phyloP scores from a whole-genome alignment of 805 yeast species.

The Kluyveromyces starmeri region DNA sequence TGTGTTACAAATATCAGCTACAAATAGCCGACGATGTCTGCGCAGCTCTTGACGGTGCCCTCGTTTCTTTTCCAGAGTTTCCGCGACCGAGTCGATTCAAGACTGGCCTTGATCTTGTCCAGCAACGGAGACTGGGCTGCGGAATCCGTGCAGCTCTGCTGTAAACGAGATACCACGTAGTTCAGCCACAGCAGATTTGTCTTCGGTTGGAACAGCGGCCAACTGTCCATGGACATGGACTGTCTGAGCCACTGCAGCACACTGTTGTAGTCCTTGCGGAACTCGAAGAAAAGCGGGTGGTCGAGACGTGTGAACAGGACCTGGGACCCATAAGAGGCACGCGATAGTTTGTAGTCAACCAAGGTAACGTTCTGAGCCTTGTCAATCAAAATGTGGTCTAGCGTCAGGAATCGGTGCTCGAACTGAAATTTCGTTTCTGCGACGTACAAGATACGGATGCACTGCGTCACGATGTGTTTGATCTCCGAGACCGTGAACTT shows the following conservation, averaged over 20 bases:
- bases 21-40: constrained; percentile 14
- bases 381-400: constrained; percentile 52
- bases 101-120: constrained; percentile 23
- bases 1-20: too few relatives aligned
- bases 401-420: constrained; percentile 65
- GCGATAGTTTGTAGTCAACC: constrained; percentile 49
- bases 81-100: constrained; percentile 16
- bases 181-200: constrained; percentile 62
- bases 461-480: constrained; percentile 23
- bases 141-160: constrained; percentile 23
- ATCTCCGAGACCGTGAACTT: constrained; percentile 2
- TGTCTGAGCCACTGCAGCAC: constrained; percentile 55
- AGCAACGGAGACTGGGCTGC: constrained; percentile 13
- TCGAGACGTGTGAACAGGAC: constrained; percentile 49
- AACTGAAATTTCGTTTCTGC: constrained; percentile 47
- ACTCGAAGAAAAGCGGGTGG: constrained; percentile 52
- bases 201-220: constrained; percentile 27
- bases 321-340: constrained; percentile 30
- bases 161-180: constrained; percentile 41
- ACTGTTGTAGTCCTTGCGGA: constrained; percentile 52
- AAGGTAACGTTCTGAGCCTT: constrained; percentile 36
- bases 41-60: constrained; percentile 20
- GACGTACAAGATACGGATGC: constrained; percentile 38
- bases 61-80: constrained; percentile 20
- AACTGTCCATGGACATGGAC: constrained; percentile 14